Percentiles rank a stretch among this genome's conserved stretches.
These are phyloP conservation scores for Lentinula lateritia DNA, from an alignment of 768 basidiomycete genomes.

Conservation along the genomic window DNA sequence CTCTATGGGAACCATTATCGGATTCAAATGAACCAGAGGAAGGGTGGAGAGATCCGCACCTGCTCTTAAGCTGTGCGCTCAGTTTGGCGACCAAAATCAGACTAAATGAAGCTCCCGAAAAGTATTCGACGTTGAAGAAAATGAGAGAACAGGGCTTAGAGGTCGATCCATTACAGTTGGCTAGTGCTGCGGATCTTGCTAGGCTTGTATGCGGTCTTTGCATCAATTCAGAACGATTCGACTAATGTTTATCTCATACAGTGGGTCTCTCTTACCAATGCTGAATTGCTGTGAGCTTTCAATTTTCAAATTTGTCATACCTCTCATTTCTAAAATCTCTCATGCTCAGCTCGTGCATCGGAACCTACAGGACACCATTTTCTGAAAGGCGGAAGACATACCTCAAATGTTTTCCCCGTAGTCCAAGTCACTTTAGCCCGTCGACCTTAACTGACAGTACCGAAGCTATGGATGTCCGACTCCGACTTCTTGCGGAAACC, in stretches of 20 bases:
- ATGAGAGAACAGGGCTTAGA: neutral
- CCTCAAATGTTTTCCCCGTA: neutral
- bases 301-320: neutral
- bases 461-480: neutral
- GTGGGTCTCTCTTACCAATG: neutral
- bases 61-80: neutral
- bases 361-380: neutral
- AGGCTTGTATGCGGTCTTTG: neutral
- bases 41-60: neutral
- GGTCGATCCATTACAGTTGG: neutral
- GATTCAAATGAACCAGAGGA: neutral
- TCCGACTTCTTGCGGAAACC: neutral
- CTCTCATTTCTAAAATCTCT: neutral
- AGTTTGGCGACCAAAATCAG: neutral
- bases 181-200: neutral
- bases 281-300: neutral
- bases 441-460: neutral
- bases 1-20: neutral
- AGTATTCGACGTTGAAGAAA: neutral
- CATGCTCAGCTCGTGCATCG: neutral
- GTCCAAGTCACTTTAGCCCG: neutral
- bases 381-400: neutral
- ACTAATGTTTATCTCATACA: neutral
- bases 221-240: too few species aligned
- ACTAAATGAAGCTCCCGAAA: neutral